Conservation (phyloP, 306 rosid genomes). For the Lablab purpureus region DNA sequence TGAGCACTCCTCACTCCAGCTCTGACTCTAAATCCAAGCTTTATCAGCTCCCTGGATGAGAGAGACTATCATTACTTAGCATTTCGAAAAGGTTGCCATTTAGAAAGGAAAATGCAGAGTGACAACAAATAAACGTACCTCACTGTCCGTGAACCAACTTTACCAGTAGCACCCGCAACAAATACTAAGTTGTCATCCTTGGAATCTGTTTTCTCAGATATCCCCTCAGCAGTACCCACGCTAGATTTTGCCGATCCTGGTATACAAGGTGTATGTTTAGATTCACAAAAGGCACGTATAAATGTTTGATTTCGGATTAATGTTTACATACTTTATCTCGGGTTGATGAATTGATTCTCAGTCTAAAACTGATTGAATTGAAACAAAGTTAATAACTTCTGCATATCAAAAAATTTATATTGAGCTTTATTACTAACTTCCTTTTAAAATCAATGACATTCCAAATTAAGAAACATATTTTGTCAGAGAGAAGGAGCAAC, state of each 20-base stretch:
- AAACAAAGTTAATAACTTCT: background rate
- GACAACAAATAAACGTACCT: conserved; percentile 60
- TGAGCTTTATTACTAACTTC: background rate
- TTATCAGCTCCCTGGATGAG: conserved; percentile 87
- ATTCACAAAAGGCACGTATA: background rate
- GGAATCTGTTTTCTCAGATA: conserved; percentile 53
- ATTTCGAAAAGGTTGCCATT: conserved; percentile 24
- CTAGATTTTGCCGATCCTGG: conserved; percentile 60
- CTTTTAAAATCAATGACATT: conserved; percentile 35
- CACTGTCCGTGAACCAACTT: conserved; percentile 93
- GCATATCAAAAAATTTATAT: background rate
- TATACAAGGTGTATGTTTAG: background rate
- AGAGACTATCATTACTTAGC: conserved; percentile 32
- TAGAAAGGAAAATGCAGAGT: background rate
- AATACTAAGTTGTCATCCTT: conserved; percentile 83
- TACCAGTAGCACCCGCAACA: conserved; percentile 99
- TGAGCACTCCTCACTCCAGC: conserved; percentile 83
- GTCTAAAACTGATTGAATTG: no score
- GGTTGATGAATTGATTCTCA: background rate
- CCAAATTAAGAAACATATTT: conserved; percentile 30
- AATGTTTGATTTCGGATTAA: background rate
- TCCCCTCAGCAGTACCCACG: conserved; percentile 50
- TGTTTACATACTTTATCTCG: background rate
- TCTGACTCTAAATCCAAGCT: conserved; percentile 90
- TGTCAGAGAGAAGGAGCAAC: background rate